Conservation (phyloP, 2,329 filamentous ascomycete species). For the Boeremia exigua region DNA sequence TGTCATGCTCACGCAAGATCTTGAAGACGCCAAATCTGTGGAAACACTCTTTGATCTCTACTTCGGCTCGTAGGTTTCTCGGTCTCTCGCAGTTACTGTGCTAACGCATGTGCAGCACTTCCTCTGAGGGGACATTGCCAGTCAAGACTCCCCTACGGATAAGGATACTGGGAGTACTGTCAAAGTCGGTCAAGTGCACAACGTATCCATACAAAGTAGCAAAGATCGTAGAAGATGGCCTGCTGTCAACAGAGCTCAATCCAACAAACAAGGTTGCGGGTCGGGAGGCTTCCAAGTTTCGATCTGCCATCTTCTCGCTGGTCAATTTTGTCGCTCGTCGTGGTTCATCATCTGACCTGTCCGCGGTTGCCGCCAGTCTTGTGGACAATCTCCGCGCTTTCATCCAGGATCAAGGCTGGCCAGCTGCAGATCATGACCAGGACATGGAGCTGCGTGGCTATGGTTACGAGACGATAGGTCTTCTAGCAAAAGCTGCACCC, state of each 20-base stretch:
- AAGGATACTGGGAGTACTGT: slow-evolving; percentile 75
- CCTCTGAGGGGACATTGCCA: slow-evolving; percentile 50
- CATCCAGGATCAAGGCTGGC: slow-evolving; percentile 84
- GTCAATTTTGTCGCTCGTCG: slow-evolving; percentile 85
- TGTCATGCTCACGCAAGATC: slow-evolving; percentile 67
- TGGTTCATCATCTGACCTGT: slow-evolving; percentile 66
- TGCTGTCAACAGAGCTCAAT: slow-evolving; percentile 55
- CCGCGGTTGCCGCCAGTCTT: slow-evolving; percentile 69
- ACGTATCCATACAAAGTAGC: slow-evolving; percentile 72
- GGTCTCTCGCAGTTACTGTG: background rate
- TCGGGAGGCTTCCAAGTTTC: slow-evolving; percentile 78
- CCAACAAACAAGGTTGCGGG: slow-evolving; percentile 57
- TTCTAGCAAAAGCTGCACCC: slow-evolving; percentile 72
- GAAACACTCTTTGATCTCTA: slow-evolving; percentile 75
- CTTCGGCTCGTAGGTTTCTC: slow-evolving; percentile 54
- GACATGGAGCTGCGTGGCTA: slow-evolving; percentile 73
- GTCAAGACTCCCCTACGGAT: slow-evolving; percentile 74
- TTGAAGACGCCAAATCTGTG: slow-evolving; percentile 73
- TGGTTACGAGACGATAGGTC: slow-evolving; percentile 89
- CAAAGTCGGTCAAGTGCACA: slow-evolving; percentile 77
- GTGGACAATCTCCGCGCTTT: slow-evolving; percentile 74
- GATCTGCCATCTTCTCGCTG: slow-evolving; percentile 83
- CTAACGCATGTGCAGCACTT: slow-evolving; percentile 17
- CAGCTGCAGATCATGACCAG: slow-evolving; percentile 62
- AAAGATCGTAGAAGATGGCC: slow-evolving; percentile 70